Evolutionary conservation across 306 rosid species (phyloP).

Genomic region (Trifolium pratense): DNA sequence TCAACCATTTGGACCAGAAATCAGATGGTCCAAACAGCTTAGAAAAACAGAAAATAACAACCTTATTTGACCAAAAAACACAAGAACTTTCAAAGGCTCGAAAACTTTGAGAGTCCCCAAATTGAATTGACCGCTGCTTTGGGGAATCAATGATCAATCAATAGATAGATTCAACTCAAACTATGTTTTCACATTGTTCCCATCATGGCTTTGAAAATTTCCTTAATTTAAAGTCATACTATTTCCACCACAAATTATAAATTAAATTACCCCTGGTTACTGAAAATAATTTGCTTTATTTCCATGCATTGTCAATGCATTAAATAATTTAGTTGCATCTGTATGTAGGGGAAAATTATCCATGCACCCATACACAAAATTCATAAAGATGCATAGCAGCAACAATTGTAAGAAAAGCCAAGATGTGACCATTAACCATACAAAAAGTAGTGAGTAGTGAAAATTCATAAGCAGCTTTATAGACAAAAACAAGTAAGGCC

Average conservation of each 20-base stretch:
- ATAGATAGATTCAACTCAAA: background rate
- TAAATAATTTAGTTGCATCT: background rate
- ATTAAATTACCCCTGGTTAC: background rate
- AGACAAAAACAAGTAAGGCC: constrained; percentile 29
- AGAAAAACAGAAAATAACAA: too few species aligned
- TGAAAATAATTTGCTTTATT: background rate
- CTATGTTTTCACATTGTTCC: background rate
- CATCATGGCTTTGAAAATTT: background rate
- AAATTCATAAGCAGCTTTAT: constrained; percentile 38
- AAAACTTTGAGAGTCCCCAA: too few species aligned
- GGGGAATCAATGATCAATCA: too few species aligned
- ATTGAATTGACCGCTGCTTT: background rate
- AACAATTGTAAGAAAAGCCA: too few species aligned
- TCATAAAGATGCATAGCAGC: too few species aligned
- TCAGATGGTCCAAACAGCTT: too few species aligned
- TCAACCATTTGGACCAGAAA: too few species aligned
- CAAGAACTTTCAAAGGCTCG: too few species aligned
- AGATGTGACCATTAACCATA: background rate
- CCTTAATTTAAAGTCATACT: background rate
- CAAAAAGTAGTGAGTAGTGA: constrained; percentile 6
- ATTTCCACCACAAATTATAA: too few species aligned
- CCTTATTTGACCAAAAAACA: too few species aligned
- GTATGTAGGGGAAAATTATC: background rate
- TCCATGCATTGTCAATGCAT: background rate
- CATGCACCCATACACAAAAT: background rate